Evolutionary conservation across 768 basidiomycete species (phyloP), one percentile per base, ranked within the genome.

Genomic region (Auricularia cornea): DNA sequence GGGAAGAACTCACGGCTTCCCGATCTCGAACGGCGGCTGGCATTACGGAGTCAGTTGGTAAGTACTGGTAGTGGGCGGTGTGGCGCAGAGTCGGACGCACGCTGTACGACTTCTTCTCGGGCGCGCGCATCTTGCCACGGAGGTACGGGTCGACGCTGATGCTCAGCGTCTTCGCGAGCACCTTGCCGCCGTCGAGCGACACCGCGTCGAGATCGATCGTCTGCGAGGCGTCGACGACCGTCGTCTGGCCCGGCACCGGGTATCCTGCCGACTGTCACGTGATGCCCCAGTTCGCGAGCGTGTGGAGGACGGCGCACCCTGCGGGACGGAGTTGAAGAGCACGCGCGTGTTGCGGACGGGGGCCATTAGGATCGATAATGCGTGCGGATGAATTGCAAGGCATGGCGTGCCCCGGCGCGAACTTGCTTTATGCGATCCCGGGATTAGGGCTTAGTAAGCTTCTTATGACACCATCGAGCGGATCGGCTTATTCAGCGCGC

Each of bases 121-220:
- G 5, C 12, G 11, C 44, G 44, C 64, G 8, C 82, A 84, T 81
- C 40, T 69, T 68, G 12, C 73, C 72, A 18, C 77, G 65, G 63
- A 81, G 30, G 65, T 79, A 80, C 0, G 81, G 81, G 60, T 83
- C 83, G 52, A 83, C 68, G 18, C 78, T 78, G 16, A 83, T 66
- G 4, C 74, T 76, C 20, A 86, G 75, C 0, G 77, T 77, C 70
- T 85, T 86, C 66, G 83, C 54, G 8, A 86, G 68, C 62, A 83
- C 68, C 44, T 48, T 48, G 0, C 81, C 80, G 0, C 81, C 80
- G n/a, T 81, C 70, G 52, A 83, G 69, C 1, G 77, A 69, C 1
- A 77, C 77, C 32, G 68, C 77, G n/a, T 83, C 80, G 30, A 79
- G 67, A 65, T 86, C 84, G 66, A 86, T 85, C 1, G 73, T 78